Evolutionary conservation across 352 stramenopile genomes (phyloP).

Genomic region (Globisporangium camurandrum): DNA sequence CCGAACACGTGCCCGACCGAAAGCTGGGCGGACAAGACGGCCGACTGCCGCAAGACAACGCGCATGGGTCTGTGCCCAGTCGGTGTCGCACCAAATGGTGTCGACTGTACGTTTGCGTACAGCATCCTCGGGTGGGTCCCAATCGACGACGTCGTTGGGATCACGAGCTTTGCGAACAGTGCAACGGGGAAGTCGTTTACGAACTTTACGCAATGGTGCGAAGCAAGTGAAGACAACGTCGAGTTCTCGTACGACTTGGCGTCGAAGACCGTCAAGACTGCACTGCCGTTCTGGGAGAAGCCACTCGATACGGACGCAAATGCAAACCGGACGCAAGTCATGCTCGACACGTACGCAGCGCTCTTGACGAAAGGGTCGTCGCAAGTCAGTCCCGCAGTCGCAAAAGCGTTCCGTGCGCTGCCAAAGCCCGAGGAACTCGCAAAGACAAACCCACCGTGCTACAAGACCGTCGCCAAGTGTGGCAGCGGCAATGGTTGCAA

Average conservation of each 20-base stretch:
- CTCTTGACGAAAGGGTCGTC: slow-evolving; percentile 31
- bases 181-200: slow-evolving; percentile 23
- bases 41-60: slow-evolving; percentile 25
- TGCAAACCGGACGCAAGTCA: slow-evolving; percentile 23
- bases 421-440: slow-evolving; percentile 38
- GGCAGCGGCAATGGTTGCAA: slow-evolving; percentile 49
- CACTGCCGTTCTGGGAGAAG: slow-evolving; percentile 63
- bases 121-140: slow-evolving; percentile 50
- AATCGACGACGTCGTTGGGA: slow-evolving; percentile 63
- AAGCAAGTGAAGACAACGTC: slow-evolving; percentile 45
- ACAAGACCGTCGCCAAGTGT: slow-evolving; percentile 45
- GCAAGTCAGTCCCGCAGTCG: slow-evolving; percentile 27
- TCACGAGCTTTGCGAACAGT: slow-evolving; percentile 50
- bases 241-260: slow-evolving; percentile 22
- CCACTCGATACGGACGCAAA: slow-evolving; percentile 37
- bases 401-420: slow-evolving; percentile 36
- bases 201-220: slow-evolving; percentile 57
- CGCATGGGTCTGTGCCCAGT: slow-evolving; percentile 34
- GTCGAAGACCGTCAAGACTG: slow-evolving; percentile 21
- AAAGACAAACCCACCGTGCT: slow-evolving; percentile 58
- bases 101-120: slow-evolving; percentile 58
- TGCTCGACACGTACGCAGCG: slow-evolving; percentile 51
- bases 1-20: slow-evolving; percentile 53
- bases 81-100: slow-evolving; percentile 44
- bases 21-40: slow-evolving; percentile 35